Percentiles rank a stretch among this genome's conserved stretches.
Evolutionary conservation across 768 basidiomycete genomes (phyloP).

Genomic region (Kwoniella mangroviensis): DNA sequence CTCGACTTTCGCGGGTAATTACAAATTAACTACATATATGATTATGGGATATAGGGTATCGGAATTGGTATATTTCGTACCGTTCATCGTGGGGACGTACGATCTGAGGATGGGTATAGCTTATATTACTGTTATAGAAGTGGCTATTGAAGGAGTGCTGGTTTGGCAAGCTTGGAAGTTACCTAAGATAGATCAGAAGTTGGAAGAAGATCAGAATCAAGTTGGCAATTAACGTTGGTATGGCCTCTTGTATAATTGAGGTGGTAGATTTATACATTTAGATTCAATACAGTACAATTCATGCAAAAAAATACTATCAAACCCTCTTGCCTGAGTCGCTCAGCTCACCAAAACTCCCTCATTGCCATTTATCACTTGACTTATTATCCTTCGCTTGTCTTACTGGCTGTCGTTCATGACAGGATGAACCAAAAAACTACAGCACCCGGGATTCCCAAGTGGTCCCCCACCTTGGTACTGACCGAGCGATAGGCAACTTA

Average conservation of each 20-base stretch:
- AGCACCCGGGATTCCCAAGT: conserved; percentile 18
- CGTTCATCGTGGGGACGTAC: conserved; percentile 19
- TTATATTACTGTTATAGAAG: conserved; percentile 2
- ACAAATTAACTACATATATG: conserved; percentile 20
- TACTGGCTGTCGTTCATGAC: too few species aligned
- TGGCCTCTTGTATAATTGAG: too few species aligned
- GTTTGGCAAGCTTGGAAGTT: conserved; percentile 28
- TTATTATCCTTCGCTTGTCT: too few species aligned
- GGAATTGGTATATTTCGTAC: conserved; percentile 13
- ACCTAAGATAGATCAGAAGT: conserved; percentile 24
- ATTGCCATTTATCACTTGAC: too few species aligned
- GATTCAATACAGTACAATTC: too few species aligned
- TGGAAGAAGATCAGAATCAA: conserved; percentile 12
- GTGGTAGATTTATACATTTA: too few species aligned
- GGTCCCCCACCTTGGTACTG: conserved; percentile 14
- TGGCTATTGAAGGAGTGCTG: not conserved
- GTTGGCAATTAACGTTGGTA: too few species aligned
- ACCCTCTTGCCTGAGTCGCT: too few species aligned
- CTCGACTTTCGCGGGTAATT: conserved; percentile 28
- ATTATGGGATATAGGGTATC: not conserved
- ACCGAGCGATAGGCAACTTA: conserved; percentile 4
- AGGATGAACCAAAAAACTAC: conserved; percentile 4
- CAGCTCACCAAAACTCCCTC: too few species aligned
- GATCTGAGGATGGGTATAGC: conserved; percentile 15
- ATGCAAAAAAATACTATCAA: too few species aligned